A percentile compares a stretch with the other conserved stretches of the same genome.
Evolutionary conservation across 306 rosid species (phyloP).

Genomic region (Acacia confusa): DNA sequence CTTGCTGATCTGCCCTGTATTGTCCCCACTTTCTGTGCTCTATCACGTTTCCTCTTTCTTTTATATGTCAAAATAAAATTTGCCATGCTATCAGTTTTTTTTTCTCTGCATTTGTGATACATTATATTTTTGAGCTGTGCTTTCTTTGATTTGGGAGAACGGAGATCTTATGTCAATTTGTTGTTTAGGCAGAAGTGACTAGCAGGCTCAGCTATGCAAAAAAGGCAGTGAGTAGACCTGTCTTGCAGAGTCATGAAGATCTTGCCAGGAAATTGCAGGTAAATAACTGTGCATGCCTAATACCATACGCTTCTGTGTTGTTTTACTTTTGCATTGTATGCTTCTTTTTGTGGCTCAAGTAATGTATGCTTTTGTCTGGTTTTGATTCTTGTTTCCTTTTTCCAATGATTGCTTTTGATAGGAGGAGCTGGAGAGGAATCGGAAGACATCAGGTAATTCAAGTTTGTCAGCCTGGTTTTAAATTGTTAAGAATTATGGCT

Average conservation of each 20-base stretch:
- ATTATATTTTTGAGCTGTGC: conserved; percentile 9
- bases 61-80: background rate
- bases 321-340: background rate
- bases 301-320: background rate
- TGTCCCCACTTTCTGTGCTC: background rate
- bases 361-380: background rate
- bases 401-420: conserved; percentile 16
- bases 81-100: background rate
- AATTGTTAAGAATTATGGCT: conserved; percentile 10
- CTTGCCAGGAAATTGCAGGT: conserved; percentile 97
- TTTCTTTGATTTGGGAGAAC: background rate
- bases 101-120: conserved; percentile 2
- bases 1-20: background rate
- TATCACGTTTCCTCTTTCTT: background rate
- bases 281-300: background rate
- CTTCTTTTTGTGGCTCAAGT: background rate
- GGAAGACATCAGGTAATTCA: conserved; percentile 35
- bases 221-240: conserved; percentile 72
- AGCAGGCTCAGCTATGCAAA: conserved; percentile 79
- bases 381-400: background rate
- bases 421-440: conserved; percentile 45
- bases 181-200: conserved; percentile 87
- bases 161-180: conserved; percentile 14
- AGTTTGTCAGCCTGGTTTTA: conserved; percentile 4
- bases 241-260: conserved; percentile 82